Conservation (phyloP, 768 basidiomycete species). For the Amanita inopinata region DNA sequence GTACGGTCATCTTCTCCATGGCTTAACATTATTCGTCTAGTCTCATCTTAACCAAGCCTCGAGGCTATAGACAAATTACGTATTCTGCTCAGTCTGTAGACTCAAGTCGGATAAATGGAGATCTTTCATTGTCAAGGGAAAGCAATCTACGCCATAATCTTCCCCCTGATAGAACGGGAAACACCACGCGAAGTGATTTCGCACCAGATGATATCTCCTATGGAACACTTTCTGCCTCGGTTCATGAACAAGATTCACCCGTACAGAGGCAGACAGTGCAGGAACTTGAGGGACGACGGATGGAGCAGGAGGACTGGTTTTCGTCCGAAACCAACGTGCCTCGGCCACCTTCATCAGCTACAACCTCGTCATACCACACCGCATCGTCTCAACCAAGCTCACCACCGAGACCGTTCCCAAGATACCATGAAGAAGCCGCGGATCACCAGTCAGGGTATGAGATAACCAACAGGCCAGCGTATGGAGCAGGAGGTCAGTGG, state of each 20-base stretch:
- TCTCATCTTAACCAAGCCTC: too few species aligned
- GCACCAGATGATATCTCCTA: too few species aligned
- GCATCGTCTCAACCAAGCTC: slow-evolving; percentile 1
- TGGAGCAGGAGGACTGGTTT: slow-evolving; percentile 3
- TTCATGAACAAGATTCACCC: too few species aligned
- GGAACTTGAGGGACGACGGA: neutral
- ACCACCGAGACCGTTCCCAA: neutral
- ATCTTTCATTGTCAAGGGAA: neutral
- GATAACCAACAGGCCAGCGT: too few species aligned
- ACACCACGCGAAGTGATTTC: neutral
- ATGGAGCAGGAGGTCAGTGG: neutral
- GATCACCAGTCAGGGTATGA: too few species aligned
- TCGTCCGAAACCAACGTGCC: neutral
- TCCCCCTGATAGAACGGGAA: too few species aligned
- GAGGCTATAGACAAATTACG: too few species aligned
- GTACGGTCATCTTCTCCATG: slow-evolving; percentile 11
- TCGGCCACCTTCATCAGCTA: neutral
- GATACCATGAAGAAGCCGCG: neutral
- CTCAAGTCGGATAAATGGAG: too few species aligned
- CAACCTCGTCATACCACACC: slow-evolving; percentile 4
- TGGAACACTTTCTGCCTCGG: too few species aligned
- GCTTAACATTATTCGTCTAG: too few species aligned
- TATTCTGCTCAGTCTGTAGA: too few species aligned
- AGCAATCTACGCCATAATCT: neutral
- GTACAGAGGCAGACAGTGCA: too few species aligned